A percentile compares a stretch with the other conserved stretches of the same genome.
Conservation (phyloP, 768 basidiomycete species). For the Mycena indigotica region DNA sequence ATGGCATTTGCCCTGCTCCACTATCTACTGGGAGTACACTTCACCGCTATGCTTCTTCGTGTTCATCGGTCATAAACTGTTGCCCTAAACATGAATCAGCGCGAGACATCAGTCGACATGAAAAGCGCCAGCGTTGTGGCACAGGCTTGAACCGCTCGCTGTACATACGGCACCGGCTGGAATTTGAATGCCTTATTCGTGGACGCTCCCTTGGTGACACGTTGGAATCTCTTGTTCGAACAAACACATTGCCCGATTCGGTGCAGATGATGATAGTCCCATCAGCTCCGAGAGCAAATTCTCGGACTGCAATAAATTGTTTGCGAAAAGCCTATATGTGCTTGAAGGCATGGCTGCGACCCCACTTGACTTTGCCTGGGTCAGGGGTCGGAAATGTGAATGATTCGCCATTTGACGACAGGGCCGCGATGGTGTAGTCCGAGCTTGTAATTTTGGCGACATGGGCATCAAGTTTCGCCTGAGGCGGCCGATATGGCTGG, state of each 20-base stretch:
- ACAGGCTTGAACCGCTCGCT: slow-evolving; percentile 83
- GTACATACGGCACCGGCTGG: slow-evolving; percentile 75
- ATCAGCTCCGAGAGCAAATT: slow-evolving; percentile 86
- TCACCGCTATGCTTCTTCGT: too few relatives aligned
- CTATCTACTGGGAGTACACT: too few relatives aligned
- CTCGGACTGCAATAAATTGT: slow-evolving; percentile 85
- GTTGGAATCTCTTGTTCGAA: slow-evolving; percentile 65
- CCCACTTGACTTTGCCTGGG: slow-evolving; percentile 36
- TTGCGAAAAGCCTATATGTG: slow-evolving; percentile 88
- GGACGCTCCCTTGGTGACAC: slow-evolving; percentile 28
- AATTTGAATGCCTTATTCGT: slow-evolving; percentile 79
- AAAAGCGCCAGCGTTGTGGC: slow-evolving; percentile 84
- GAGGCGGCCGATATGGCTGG: slow-evolving; percentile 79
- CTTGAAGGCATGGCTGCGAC: slow-evolving; percentile 47
- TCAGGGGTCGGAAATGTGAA: slow-evolving; percentile 70
- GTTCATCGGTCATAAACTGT: too few relatives aligned
- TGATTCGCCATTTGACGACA: slow-evolving; percentile 87
- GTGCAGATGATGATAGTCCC: slow-evolving; percentile 92
- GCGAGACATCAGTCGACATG: slow-evolving; percentile 74
- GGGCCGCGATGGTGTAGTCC: slow-evolving; percentile 79
- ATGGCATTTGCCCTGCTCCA: too few relatives aligned
- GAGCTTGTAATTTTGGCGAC: slow-evolving; percentile 81
- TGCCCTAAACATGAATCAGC: slow-evolving; percentile 57
- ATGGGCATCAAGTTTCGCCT: slow-evolving; percentile 63
- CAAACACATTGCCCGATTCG: slow-evolving; percentile 90